phyloP scores from a whole-genome alignment of 306 rosid species.

The Amphicarpaea edgeworthii region DNA sequence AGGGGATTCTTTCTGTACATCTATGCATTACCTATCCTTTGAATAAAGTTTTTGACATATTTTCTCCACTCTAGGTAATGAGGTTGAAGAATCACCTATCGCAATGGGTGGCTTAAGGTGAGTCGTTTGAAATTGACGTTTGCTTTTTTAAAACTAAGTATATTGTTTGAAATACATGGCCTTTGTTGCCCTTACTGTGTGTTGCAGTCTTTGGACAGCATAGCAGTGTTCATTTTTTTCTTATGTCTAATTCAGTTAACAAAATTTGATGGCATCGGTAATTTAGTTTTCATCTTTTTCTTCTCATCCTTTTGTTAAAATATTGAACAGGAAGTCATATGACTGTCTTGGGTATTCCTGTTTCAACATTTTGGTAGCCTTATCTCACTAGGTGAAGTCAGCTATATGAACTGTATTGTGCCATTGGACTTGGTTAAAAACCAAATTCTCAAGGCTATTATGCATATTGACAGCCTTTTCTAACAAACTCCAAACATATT shows the following conservation, averaged over 20 bases:
- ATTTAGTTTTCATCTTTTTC: background rate
- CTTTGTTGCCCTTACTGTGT: slow-evolving; percentile 11
- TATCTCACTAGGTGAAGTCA: background rate
- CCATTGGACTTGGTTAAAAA: background rate
- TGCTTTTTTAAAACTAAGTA: slow-evolving; percentile 17
- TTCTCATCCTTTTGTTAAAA: background rate
- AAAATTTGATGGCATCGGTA: background rate
- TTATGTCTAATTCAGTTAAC: background rate
- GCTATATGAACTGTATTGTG: background rate
- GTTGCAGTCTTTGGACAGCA: background rate
- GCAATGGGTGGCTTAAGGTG: slow-evolving; percentile 59
- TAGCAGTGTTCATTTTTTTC: slow-evolving; percentile 2
- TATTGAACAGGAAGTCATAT: slow-evolving; percentile 12
- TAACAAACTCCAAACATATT: background rate
- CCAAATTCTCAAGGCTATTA: background rate
- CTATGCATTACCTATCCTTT: slow-evolving; percentile 1
- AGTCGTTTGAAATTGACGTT: slow-evolving; percentile 40
- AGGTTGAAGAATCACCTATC: slow-evolving; percentile 58
- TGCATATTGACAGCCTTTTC: background rate
- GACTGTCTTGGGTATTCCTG: background rate
- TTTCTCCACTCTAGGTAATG: slow-evolving; percentile 57
- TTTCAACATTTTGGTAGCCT: slow-evolving; percentile 24
- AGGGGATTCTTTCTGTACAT: slow-evolving; percentile 11
- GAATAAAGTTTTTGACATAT: slow-evolving; percentile 35
- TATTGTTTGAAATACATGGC: slow-evolving; percentile 16